Conservation (phyloP, 164 flowering plant species). For the Echeveria elegans region DNA sequence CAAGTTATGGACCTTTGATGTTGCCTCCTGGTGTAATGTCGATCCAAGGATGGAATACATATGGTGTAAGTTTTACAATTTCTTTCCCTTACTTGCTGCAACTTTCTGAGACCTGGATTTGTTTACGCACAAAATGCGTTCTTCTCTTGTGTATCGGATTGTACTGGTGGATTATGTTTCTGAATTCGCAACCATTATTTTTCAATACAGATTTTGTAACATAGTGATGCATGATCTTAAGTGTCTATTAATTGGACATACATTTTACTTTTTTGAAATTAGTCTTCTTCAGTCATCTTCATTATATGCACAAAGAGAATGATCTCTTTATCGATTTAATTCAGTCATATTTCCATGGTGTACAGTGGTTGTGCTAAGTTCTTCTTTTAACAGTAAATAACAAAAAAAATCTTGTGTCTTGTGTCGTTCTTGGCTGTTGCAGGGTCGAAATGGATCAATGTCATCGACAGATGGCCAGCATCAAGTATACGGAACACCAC, state of each 20-base stretch:
- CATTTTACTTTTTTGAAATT: background rate
- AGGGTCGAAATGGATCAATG: constrained; percentile 73
- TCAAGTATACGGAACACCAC: constrained; percentile 47
- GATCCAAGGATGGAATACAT: constrained; percentile 82
- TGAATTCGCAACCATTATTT: background rate
- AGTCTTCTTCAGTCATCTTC: background rate
- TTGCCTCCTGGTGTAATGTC: constrained; percentile 85
- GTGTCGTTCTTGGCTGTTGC: constrained; percentile 10
- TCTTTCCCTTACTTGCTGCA: background rate
- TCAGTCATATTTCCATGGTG: background rate
- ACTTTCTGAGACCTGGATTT: background rate
- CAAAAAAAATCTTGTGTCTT: too few relatives aligned
- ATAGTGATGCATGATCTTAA: background rate
- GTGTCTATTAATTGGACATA: background rate
- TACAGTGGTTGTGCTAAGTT: background rate
- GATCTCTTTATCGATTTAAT: background rate
- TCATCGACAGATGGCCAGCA: constrained; percentile 67
- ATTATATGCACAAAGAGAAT: too few relatives aligned
- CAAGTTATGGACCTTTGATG: constrained; percentile 73
- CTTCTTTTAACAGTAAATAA: too few relatives aligned
- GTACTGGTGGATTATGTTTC: background rate
- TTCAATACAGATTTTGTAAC: background rate
- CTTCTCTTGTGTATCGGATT: background rate
- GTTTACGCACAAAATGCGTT: background rate
- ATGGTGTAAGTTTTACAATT: constrained; percentile 45